Base-by-base conservation (phyloP, 2,329 filamentous ascomycete genomes). In the Salinomyces thailandicus region DNA sequence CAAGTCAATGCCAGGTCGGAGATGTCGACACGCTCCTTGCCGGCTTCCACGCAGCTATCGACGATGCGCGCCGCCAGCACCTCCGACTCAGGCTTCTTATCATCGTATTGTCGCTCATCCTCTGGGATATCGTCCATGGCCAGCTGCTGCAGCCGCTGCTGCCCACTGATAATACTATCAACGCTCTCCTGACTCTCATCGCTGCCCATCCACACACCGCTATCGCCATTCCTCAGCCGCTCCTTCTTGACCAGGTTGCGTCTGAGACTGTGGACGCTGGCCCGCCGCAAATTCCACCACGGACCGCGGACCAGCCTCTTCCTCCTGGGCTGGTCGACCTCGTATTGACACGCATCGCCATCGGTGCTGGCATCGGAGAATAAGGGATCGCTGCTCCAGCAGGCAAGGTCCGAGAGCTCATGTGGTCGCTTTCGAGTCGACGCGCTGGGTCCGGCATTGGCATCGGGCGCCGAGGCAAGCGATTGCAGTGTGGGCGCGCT, bases 361-460 rank as follows among this genome's bases (percentile, higher is more conserved):
- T 82, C 79, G 5, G 54, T 55, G 2, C 47, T 49, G 49, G 83
- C 79, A 41, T 85, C 80, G 54, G 78, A 83, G 58, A 85, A 85
- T 17, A 83, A 71, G 3, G 79, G 50, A 37, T 85, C 80, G 52
- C 80, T 83, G 14, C 78, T 83, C 44, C 71, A 62, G 41, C 46
- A 50, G 19, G 46, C 56, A 31, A 51, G 51, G 22, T 55, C 55
- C 4, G 44, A 45, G 16, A 53, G 45, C 22, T 46, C n/a, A n/a
- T n/a, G n/a, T n/a, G n/a, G 50, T 19, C 56, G 50, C 38, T 59
- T 60, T n/a, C 54, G 50, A 30, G 35, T 33, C 17, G 29, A 20
- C 24, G 41, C n/a, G 30, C 31, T 16, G 40, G 33, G 27, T 22
- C 15, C 22, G 28, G 39, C 24, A 19, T 33, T 40, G 12, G 44